phyloP scores from a whole-genome alignment of 1,284 basidiomycete species.

The Sutorius eximius region DNA sequence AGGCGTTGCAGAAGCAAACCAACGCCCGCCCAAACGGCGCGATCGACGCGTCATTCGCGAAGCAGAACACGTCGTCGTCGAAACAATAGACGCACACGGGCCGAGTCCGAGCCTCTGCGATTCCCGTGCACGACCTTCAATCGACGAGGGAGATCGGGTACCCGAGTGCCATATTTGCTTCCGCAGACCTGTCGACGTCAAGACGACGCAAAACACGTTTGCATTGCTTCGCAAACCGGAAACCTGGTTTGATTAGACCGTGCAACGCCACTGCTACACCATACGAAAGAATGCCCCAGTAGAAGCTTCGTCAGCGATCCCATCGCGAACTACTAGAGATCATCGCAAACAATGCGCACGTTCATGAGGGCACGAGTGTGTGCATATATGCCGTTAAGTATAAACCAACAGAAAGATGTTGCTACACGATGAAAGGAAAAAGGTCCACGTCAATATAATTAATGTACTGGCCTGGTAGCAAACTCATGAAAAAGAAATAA shows the following conservation, averaged over 20 bases:
- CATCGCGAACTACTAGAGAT: conserved; percentile 7
- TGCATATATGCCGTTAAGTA: conserved; percentile 10
- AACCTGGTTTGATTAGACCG: background rate
- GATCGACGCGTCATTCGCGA: conserved; percentile 1
- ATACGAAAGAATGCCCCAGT: background rate
- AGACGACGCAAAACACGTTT: conserved; percentile 15
- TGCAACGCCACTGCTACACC: background rate
- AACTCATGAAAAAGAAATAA: background rate
- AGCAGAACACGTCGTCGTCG: conserved; percentile 17
- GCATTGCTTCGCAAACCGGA: conserved; percentile 11
- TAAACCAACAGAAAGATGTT: conserved; percentile 5
- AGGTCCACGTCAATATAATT: conserved; percentile 7
- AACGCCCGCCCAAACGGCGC: background rate
- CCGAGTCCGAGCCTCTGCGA: background rate
- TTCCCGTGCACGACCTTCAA: conserved; percentile 9
- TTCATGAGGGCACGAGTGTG: background rate
- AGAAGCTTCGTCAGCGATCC: conserved; percentile 2
- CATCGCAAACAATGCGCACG: background rate
- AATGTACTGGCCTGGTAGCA: background rate
- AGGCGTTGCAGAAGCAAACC: conserved; percentile 1
- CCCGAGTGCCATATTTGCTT: background rate
- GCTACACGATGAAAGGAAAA: conserved; percentile 5
- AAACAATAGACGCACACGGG: conserved; percentile 2
- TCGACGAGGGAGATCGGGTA: background rate
- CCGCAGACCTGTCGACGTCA: background rate